Percentiles rank a stretch among this genome's conserved stretches.
phyloP scores from a whole-genome alignment of 331 rosid species.

The Stylosanthes scabra region DNA sequence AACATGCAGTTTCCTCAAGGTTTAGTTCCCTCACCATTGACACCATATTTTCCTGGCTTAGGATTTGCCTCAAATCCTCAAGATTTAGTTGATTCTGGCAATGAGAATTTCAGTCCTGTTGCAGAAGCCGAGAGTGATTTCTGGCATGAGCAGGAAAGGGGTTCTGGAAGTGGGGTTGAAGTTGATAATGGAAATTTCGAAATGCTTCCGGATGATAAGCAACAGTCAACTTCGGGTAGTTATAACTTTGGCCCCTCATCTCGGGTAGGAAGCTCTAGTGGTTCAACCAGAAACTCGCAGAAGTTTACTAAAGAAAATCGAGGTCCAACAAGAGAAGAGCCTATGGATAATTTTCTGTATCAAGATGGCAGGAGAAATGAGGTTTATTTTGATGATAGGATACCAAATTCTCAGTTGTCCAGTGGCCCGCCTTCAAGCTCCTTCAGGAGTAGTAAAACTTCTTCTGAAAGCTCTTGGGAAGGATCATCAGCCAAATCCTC shows the following conservation, averaged over 20 bases:
- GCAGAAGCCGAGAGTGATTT: slow-evolving; percentile 74
- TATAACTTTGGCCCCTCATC: slow-evolving; percentile 58
- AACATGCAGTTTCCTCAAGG: slow-evolving; percentile 88
- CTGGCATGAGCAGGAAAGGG: slow-evolving; percentile 93
- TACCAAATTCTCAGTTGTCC: slow-evolving; percentile 59
- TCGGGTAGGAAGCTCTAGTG: slow-evolving; percentile 53
- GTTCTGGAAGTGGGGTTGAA: slow-evolving; percentile 71
- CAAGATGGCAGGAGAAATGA: slow-evolving; percentile 78
- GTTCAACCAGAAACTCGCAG: slow-evolving; percentile 54
- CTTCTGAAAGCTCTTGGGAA: slow-evolving; percentile 96
- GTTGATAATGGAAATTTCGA: slow-evolving; percentile 76
- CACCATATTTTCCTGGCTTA: slow-evolving; percentile 80
- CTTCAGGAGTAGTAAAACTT: slow-evolving; percentile 70
- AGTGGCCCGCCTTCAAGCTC: slow-evolving; percentile 58
- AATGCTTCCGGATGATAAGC: slow-evolving; percentile 77
- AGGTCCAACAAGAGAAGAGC: slow-evolving; percentile 58
- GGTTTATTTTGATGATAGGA: slow-evolving; percentile 70
- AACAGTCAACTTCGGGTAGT: slow-evolving; percentile 79
- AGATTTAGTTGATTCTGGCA: slow-evolving; percentile 59
- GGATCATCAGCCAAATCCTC: slow-evolving; percentile 76
- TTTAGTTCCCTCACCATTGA: slow-evolving; percentile 67
- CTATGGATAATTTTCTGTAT: slow-evolving; percentile 58
- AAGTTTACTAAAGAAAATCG: slow-evolving; percentile 66
- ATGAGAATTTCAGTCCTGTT: slow-evolving; percentile 67
- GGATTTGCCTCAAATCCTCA: slow-evolving; percentile 66